phyloP scores from a whole-genome alignment of 106 monocot species.

The Acorus calamus region DNA sequence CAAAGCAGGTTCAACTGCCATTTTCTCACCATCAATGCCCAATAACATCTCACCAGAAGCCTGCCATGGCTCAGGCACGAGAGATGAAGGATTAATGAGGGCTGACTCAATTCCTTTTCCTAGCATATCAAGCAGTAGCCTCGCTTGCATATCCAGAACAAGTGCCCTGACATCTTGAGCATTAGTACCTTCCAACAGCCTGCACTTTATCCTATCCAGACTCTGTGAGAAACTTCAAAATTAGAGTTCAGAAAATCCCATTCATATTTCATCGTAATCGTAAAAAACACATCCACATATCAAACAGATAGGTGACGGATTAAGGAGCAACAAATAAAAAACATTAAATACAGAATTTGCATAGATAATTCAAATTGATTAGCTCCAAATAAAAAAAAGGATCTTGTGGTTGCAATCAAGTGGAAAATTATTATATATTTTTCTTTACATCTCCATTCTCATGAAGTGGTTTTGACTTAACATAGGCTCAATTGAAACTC shows the following conservation, averaged over 20 bases:
- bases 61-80: slow-evolving; percentile 90
- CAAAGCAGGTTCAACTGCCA: slow-evolving; percentile 83
- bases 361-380: no score
- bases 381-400: no score
- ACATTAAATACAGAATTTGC: no score
- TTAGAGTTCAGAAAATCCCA: background rate
- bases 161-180: slow-evolving; percentile 98
- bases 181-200: slow-evolving; percentile 98
- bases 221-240: slow-evolving; percentile 42
- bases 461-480: no score
- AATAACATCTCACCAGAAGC: slow-evolving; percentile 77
- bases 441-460: no score
- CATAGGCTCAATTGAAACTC: no score
- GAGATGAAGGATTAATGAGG: slow-evolving; percentile 72
- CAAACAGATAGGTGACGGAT: no score
- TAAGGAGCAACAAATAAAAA: no score
- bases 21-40: slow-evolving; percentile 85
- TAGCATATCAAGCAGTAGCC: slow-evolving; percentile 88
- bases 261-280: no score
- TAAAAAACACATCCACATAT: no score
- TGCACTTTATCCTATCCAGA: slow-evolving; percentile 94
- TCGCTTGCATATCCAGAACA: slow-evolving; percentile 99
- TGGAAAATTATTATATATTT: no score
- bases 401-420: no score
- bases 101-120: slow-evolving; percentile 98